Evolutionary conservation across 2,329 filamentous ascomycete species (phyloP).

Genomic region (Exophiala dermatitidis): DNA sequence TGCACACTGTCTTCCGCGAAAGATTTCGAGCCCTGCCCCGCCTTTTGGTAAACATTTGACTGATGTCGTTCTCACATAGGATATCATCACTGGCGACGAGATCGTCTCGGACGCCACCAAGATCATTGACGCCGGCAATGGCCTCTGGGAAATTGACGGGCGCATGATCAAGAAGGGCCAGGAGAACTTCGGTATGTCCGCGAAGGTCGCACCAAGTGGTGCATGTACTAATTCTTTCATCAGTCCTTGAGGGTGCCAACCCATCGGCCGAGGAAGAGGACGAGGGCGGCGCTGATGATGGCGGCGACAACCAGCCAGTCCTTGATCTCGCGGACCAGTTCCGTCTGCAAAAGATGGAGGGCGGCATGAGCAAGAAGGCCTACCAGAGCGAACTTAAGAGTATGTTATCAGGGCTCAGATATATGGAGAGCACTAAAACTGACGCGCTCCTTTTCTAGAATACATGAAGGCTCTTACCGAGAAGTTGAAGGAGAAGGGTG

Average conservation of each 20-base stretch:
- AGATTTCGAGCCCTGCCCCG: not conserved
- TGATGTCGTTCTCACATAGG: constrained; percentile 48
- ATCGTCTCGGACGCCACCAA: constrained; percentile 93
- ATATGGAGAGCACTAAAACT: not conserved
- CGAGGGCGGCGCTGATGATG: constrained; percentile 64
- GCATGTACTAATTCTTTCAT: not conserved
- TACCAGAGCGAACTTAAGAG: constrained; percentile 82
- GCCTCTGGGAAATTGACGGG: constrained; percentile 87
- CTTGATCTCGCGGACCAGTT: constrained; percentile 93
- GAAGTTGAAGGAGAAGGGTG: constrained; percentile 56
- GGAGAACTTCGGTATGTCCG: constrained; percentile 61
- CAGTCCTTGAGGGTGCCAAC: constrained; percentile 67
- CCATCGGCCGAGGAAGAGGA: constrained; percentile 87
- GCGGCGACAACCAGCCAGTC: constrained; percentile 55
- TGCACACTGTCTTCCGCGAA: constrained; percentile 24
- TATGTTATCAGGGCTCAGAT: constrained; percentile 37
- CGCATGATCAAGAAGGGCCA: constrained; percentile 74
- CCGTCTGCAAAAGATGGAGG: constrained; percentile 56
- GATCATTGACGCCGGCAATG: constrained; percentile 68
- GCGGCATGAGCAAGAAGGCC: constrained; percentile 65
- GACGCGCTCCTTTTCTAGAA: constrained; percentile 39
- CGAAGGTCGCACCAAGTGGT: not conserved
- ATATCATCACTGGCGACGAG: constrained; percentile 85
- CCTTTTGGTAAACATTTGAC: constrained; percentile 1
- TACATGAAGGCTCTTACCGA: constrained; percentile 90